Percentiles rank a stretch among this genome's conserved stretches.
phyloP scores from a whole-genome alignment of 2,329 filamentous ascomycete species.

The Sclerotinia subarctica region DNA sequence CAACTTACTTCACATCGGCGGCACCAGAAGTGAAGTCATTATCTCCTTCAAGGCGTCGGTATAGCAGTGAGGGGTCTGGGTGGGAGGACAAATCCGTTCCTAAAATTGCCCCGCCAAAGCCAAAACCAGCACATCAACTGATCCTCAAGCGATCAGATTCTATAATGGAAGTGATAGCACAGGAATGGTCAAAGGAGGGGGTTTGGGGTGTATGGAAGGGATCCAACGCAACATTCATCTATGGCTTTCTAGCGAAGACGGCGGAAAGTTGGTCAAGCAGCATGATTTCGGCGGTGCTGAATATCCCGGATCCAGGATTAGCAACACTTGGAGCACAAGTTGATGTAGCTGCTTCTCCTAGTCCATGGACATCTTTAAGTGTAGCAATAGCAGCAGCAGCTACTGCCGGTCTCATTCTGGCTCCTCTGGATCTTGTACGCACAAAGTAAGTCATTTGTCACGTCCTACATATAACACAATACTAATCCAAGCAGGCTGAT shows the following conservation, averaged over 20 bases:
- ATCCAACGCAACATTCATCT: conserved; percentile 88
- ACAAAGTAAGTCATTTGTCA: conserved; percentile 51
- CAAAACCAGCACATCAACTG: conserved; percentile 56
- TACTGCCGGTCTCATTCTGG: conserved; percentile 74
- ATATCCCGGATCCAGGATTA: conserved; percentile 79
- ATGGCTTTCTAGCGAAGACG: conserved; percentile 79
- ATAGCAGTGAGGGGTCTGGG: conserved; percentile 25
- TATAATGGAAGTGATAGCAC: conserved; percentile 78
- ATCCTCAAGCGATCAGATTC: conserved; percentile 73
- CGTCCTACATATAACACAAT: neutral
- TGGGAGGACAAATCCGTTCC: conserved; percentile 31
- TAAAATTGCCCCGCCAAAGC: conserved; percentile 38
- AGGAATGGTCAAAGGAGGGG: conserved; percentile 86
- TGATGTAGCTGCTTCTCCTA: conserved; percentile 76
- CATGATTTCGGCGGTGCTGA: conserved; percentile 84
- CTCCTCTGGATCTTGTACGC: conserved; percentile 85
- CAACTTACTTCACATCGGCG: conserved; percentile 75
- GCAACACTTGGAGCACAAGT: conserved; percentile 41
- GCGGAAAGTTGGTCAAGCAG: conserved; percentile 91
- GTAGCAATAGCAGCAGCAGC: conserved; percentile 64
- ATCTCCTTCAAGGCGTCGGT: conserved; percentile 37
- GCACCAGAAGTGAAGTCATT: conserved; percentile 44
- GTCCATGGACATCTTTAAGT: conserved; percentile 75
- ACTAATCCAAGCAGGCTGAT: conserved; percentile 62
- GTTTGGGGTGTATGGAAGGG: conserved; percentile 93